Evolutionary conservation across 2,329 filamentous ascomycete genomes (phyloP).

Genomic region (Gliomastix tumulicola): DNA sequence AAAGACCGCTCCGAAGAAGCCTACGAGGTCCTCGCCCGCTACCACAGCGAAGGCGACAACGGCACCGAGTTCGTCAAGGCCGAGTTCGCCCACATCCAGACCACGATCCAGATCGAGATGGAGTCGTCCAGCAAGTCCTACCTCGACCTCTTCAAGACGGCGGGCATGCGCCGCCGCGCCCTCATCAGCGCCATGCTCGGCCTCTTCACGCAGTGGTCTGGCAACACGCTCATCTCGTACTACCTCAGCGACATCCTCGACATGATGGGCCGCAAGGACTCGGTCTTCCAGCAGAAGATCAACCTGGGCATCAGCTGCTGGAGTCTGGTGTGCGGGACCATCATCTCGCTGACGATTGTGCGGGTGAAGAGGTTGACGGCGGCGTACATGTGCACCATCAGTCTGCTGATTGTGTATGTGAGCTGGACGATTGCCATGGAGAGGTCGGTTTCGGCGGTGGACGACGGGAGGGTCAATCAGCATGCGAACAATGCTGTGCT

Average conservation of each 20-base stretch:
- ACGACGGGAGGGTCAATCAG: constrained; percentile 16
- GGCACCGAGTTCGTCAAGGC: constrained; percentile 42
- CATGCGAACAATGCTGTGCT: constrained; percentile 31
- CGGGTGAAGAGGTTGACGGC: constrained; percentile 34
- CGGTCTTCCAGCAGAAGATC: constrained; percentile 30
- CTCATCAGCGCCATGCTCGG: constrained; percentile 47
- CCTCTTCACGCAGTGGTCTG: constrained; percentile 24
- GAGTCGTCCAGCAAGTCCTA: constrained; percentile 11
- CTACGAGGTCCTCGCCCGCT: constrained; percentile 43
- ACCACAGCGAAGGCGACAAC: constrained; percentile 42
- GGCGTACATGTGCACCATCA: constrained; percentile 29
- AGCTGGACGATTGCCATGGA: constrained; percentile 41
- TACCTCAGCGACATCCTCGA: constrained; percentile 28
- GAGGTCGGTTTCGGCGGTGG: constrained; percentile 18
- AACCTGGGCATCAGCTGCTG: constrained; percentile 33
- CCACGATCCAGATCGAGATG: constrained; percentile 23
- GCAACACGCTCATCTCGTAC: constrained; percentile 17
- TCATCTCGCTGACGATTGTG: constrained; percentile 33
- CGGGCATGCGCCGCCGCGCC: constrained; percentile 14
- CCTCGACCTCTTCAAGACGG: constrained; percentile 9
- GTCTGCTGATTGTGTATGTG: constrained; percentile 43
- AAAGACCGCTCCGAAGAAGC: constrained; percentile 30
- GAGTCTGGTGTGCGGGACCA: constrained; percentile 41
- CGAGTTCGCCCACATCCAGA: constrained; percentile 39
- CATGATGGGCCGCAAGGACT: constrained; percentile 30